Conservation (phyloP, 768 basidiomycete genomes). For the Pulveroboletus frians region DNA sequence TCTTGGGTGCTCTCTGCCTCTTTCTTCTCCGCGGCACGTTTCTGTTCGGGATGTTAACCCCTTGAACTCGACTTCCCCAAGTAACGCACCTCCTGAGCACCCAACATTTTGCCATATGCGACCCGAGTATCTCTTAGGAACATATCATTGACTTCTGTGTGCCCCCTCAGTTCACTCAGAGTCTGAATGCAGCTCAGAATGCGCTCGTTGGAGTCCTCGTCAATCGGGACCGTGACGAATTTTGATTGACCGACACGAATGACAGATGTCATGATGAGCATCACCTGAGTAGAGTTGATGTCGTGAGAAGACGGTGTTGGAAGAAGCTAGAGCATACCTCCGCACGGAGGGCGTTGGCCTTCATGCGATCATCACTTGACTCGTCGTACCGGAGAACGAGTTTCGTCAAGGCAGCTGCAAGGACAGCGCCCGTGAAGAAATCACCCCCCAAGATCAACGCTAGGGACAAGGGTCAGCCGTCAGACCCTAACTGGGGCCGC, state of each 20-base stretch:
- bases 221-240: constrained; percentile 90
- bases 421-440: constrained; percentile 91
- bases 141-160: constrained; percentile 56
- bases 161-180: constrained; percentile 69
- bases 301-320: neutral
- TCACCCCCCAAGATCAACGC: constrained; percentile 91
- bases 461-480: constrained; percentile 18
- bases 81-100: constrained; percentile 74
- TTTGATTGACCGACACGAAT: constrained; percentile 97
- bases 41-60: constrained; percentile 39
- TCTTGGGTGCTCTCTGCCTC: constrained; percentile 67
- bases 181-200: constrained; percentile 96
- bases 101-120: constrained; percentile 94
- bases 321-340: constrained; percentile 47
- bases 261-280: constrained; percentile 97
- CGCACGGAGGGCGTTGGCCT: constrained; percentile 72
- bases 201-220: constrained; percentile 95
- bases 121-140: constrained; percentile 84
- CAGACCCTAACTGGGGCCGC: neutral
- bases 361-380: constrained; percentile 45
- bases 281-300: constrained; percentile 49
- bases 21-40: constrained; percentile 88
- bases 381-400: constrained; percentile 72
- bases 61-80: neutral
- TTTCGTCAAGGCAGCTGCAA: constrained; percentile 89